Base-by-base conservation (phyloP, 192 early-diverging fungal species). In the Chytriomyces sp. region DNA sequence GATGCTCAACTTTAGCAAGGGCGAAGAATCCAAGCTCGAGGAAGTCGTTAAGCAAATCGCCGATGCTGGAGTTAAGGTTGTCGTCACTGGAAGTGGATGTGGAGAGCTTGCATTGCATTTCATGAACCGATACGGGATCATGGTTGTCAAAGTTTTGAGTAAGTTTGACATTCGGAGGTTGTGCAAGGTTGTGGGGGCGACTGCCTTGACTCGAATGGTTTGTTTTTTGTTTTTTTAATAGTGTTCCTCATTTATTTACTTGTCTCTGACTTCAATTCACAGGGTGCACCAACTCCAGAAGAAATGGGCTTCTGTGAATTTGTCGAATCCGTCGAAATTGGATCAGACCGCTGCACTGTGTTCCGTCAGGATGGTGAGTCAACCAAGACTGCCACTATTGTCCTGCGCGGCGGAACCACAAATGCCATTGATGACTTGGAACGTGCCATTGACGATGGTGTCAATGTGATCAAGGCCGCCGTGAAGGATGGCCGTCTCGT, bases 231-330 rank as follows among this genome's bases (percentile, higher is more conserved):
- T 60, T n/a, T 50, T 47, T 65, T 65, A 23, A 50, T 7, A 66
- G 6, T 63, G 23, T 11, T 18, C 16, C 57, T 60, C 60, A 43
- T 44, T 2, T 46, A 59, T 11, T 7, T 8, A 49, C 16, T 62
- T 46, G 20, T 80, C 57, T 11, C 47, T 35, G 35, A 35, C 35
- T 4, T 35, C 4, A 35, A 3, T 35, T 35, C 63, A 7, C 26
- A 84, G 83, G 88, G 97, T 80, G 94, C 90, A 49, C 97, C 97
- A 43, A 96, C 89, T 79, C 84, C 96, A 26, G 97, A 99, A 88
- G 97, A 99, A 77, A 94, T 98, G 92, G 97, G 97, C 60, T 95
- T 89, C 88, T 98, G 96, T 87, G 97, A 99, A 74, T 88, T 98
- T 83, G 93, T 99, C 35, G 94, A 96, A 81, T 93, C 93, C 45